Evolutionary conservation across 2,329 filamentous ascomycete species (phyloP).

Genomic region (Bipolaris zeicola): DNA sequence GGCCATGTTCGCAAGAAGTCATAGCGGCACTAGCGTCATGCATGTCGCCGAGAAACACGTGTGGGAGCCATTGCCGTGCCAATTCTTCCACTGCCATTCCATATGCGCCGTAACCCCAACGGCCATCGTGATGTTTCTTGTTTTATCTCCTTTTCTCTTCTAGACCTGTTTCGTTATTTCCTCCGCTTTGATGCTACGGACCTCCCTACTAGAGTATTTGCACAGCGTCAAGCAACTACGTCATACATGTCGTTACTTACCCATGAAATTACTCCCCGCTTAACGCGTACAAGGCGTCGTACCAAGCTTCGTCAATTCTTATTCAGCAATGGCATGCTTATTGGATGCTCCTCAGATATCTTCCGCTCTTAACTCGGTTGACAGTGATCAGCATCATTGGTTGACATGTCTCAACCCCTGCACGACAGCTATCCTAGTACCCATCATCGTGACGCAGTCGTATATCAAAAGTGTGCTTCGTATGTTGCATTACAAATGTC

Average conservation of each 20-base stretch:
- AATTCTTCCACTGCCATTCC: neutral
- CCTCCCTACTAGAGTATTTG: neutral
- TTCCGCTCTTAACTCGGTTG: conserved; percentile 1
- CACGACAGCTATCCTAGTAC: neutral
- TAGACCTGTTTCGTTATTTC: neutral
- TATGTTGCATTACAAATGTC: neutral
- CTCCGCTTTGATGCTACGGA: neutral
- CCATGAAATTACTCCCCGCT: neutral
- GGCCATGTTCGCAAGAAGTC: neutral
- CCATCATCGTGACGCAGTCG: conserved; percentile 25
- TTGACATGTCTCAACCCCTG: conserved; percentile 1
- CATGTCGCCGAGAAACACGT: conserved; percentile 10
- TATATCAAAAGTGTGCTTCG: conserved; percentile 2
- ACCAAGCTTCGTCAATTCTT: conserved; percentile 1
- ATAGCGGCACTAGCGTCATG: conserved; percentile 1
- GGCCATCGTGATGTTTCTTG: conserved; percentile 6
- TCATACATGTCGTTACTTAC: neutral
- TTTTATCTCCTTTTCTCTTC: neutral
- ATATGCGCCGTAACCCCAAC: conserved; percentile 2
- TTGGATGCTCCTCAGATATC: neutral
- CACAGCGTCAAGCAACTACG: neutral
- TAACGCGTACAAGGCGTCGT: neutral
- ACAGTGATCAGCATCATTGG: neutral
- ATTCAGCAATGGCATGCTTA: conserved; percentile 3
- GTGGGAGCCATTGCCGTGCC: conserved; percentile 6